Evolutionary conservation across 495 filamentous ascomycete genomes (phyloP), one percentile per base, ranked within the genome.

Genomic region (Aspergillus diversus): DNA sequence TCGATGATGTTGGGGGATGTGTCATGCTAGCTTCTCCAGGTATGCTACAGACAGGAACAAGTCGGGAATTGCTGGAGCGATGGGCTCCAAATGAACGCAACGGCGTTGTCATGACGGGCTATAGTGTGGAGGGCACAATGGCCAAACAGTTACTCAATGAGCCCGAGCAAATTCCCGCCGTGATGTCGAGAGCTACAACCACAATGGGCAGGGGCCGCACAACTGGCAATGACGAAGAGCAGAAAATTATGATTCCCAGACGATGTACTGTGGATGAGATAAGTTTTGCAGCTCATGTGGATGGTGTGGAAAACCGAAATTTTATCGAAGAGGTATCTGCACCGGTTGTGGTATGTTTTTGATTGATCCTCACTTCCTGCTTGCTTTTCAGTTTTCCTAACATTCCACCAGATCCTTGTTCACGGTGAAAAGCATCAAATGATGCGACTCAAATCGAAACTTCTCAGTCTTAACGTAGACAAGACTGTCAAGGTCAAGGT

Each of bases 111-210:
- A 94, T 99, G 78, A 99, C 95, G 5, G 95, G 95, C 69, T 99
- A 99, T 75, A 95, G 90, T 59, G 95, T 99, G 31, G 95, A 99
- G 76, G 95, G 96, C 11, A 99, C 95, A 3, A 98, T 99, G 96
- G 95, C 92, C 37, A 97, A 97, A 76, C 84, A 92, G 66, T 86
- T 99, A 51, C 87, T 97, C 74, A 90, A 92, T 61, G 95, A 97
- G 71, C 95, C 95, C 0, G 92, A 96, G 42, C 86, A 89, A 67
- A 98, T 99, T 59, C 91, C 90, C 46, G 94, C 94, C 0, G 87
- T 97, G 65, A 97, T 97, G 92, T 91, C 89, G 17, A 82, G 80
- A 68, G 81, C 87, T 57, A 83, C 83, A 57, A 76, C 80, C 12
- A 84, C 81, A 0, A 84, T 83, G 31, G 85, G 86, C 7, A 80